Evolutionary conservation across 495 filamentous ascomycete genomes (phyloP).

Genomic region (Penicillium herquei): DNA sequence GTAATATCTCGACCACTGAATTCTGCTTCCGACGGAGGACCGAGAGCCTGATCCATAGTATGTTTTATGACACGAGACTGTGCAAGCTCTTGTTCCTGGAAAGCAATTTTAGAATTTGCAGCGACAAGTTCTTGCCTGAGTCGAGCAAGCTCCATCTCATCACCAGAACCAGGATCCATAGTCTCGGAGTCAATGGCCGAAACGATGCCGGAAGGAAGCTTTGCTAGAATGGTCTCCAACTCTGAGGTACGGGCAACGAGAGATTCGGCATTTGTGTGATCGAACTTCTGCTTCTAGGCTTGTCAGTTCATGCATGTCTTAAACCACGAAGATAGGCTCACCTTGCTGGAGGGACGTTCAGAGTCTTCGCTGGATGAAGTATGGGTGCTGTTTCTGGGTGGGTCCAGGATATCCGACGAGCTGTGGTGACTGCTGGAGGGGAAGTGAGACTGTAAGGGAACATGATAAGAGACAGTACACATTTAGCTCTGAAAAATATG

Average conservation of each 20-base stretch:
- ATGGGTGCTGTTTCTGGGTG: conserved; percentile 43
- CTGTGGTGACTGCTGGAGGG: conserved; percentile 27
- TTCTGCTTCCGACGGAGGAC: conserved; percentile 58
- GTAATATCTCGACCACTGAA: conserved; percentile 45
- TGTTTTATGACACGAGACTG: conserved; percentile 74
- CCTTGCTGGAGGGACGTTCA: conserved; percentile 34
- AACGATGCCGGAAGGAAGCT: conserved; percentile 31
- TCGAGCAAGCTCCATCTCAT: conserved; percentile 50
- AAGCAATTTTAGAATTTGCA: conserved; percentile 75
- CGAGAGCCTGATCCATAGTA: conserved; percentile 70
- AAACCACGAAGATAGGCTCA: conserved; percentile 14
- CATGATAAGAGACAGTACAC: neutral
- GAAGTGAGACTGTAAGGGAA: conserved; percentile 24
- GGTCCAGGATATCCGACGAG: conserved; percentile 33
- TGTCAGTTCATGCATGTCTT: conserved; percentile 31
- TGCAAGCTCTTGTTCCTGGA: conserved; percentile 79
- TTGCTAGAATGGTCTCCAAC: conserved; percentile 40
- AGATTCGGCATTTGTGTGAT: conserved; percentile 31
- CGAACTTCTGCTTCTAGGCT: conserved; percentile 53
- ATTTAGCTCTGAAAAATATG: neutral
- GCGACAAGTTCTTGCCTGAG: conserved; percentile 73
- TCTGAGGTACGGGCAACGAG: conserved; percentile 28
- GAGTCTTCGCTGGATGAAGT: conserved; percentile 14
- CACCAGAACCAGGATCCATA: conserved; percentile 12
- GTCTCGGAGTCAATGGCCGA: conserved; percentile 32